Base-by-base conservation (phyloP, 805 yeast species). In the Yamadazyma nakazawae region DNA sequence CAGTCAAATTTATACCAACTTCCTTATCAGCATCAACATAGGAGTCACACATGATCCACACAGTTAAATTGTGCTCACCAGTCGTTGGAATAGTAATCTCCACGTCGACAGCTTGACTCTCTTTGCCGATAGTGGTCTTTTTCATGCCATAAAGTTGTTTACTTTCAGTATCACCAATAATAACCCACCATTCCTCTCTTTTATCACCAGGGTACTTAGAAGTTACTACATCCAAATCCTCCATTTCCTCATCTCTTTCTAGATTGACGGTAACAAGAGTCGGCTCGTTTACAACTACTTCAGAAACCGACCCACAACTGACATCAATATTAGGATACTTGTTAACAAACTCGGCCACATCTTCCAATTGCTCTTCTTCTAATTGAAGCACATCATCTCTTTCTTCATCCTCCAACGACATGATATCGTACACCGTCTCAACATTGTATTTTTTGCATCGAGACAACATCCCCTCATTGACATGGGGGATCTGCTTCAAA, bases 1-100 rank as follows among this genome's bases (percentile, higher is more conserved):
- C 81, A 3, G 75, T 70, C 3, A 83, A 59, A 21, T 74, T 78
- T 41, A 85, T 69, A 10, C 71, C 62, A 19, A 83, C 76, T 66
- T 92, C 96, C 62, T 87, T 88, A 61, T 92, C 99, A 2, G 90
- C 95, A 60, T 91, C 98, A n/a, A 88, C 58, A 57, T 91, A 92
- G 0, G 96, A 84, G 58, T 91, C 97, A 66, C 97, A 86, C 61
- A 91, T 79, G 58, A 92, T 82, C 96, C 96, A 91, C 1, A 89
- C 68, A 0, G 82, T 78, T 21, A 91, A 64, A 14, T 74, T 60
- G 46, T 84, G 86, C 5, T 69, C 60, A 0, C 96, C 97, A 3
- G 78, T 61, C 3, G 66, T 72, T 0, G 88, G 82, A 9, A 88
- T 57, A 0, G 80, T 68, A 49, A 87, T 79, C 24, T 75, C 77